phyloP scores from a whole-genome alignment of 176 grass and related monocot genomes.

The Oryza longistaminata region DNA sequence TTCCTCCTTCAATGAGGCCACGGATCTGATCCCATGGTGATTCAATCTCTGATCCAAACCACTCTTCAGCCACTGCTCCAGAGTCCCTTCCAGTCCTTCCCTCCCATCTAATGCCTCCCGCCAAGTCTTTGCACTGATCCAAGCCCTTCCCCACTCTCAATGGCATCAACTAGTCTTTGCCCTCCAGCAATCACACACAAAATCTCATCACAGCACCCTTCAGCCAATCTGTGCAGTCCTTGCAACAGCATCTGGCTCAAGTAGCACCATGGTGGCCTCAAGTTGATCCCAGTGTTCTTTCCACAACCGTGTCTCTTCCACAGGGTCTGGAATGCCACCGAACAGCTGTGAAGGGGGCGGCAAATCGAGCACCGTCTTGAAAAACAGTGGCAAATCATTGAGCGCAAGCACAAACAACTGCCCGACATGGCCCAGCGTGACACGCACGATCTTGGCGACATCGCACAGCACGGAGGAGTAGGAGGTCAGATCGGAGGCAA shows the following conservation, averaged over 20 bases:
- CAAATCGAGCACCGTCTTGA: slow-evolving; percentile 79
- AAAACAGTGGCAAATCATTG: slow-evolving; percentile 86
- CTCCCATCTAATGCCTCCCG: slow-evolving; percentile 63
- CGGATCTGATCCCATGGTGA: slow-evolving; percentile 95
- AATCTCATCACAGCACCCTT: slow-evolving; percentile 71
- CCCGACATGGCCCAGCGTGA: slow-evolving; percentile 75
- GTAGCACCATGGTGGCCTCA: slow-evolving; percentile 77
- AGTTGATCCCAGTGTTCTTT: slow-evolving; percentile 82
- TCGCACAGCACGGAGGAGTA: slow-evolving; percentile 75
- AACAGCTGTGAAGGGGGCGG: slow-evolving; percentile 83
- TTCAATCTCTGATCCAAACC: slow-evolving; percentile 89
- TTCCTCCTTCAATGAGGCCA: slow-evolving; percentile 86
- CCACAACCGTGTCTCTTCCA: slow-evolving; percentile 77
- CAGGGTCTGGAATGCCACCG: slow-evolving; percentile 88
- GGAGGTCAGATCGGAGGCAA: slow-evolving; percentile 54
- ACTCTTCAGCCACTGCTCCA: slow-evolving; percentile 90
- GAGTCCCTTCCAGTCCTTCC: slow-evolving; percentile 70
- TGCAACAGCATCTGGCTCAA: slow-evolving; percentile 66
- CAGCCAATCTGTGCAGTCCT: slow-evolving; percentile 73
- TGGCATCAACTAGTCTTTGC: slow-evolving; percentile 61
- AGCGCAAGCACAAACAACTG: slow-evolving; percentile 80
- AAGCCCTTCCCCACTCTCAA: slow-evolving; percentile 69
- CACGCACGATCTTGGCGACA: slow-evolving; percentile 60
- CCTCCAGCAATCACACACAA: slow-evolving; percentile 61
- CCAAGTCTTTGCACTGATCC: slow-evolving; percentile 63